Conservation (phyloP, 1,139 yeast species). For the Debaryomyces subglobosus region DNA sequence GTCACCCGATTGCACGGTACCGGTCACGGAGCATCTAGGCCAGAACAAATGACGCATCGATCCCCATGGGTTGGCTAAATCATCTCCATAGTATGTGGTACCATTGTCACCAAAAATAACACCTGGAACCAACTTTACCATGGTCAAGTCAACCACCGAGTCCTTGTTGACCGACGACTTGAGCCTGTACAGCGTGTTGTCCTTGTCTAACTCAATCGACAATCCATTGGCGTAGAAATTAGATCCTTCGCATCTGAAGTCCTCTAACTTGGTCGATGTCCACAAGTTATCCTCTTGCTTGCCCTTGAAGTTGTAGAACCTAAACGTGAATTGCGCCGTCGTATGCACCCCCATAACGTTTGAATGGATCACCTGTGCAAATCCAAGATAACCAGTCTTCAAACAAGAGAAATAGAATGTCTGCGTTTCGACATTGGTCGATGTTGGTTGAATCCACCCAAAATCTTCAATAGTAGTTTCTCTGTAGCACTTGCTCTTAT, state of each 20-base stretch:
- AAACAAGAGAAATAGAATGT: constrained; percentile 81
- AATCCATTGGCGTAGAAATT: constrained; percentile 78
- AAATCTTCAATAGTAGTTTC: constrained; percentile 67
- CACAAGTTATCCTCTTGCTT: constrained; percentile 56
- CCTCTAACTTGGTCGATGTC: constrained; percentile 89
- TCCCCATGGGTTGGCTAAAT: constrained; percentile 89
- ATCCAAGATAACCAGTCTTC: constrained; percentile 70
- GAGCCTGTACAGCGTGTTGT: constrained; percentile 56
- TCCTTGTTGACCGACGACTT: constrained; percentile 69
- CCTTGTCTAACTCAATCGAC: constrained; percentile 63
- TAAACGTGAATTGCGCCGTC: constrained; percentile 93
- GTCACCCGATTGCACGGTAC: constrained; percentile 52
- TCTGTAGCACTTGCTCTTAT: constrained; percentile 35
- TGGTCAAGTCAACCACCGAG: constrained; percentile 69
- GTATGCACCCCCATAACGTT: constrained; percentile 86
- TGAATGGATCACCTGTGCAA: constrained; percentile 93
- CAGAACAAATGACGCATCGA: constrained; percentile 94
- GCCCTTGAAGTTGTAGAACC: constrained; percentile 60
- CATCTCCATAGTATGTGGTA: constrained; percentile 80
- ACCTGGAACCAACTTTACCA: constrained; percentile 72
- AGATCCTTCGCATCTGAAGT: constrained; percentile 75
- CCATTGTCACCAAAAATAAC: constrained; percentile 92
- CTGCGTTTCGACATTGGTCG: constrained; percentile 93
- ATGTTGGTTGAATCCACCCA: constrained; percentile 71
- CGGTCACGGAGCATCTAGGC: constrained; percentile 82